These are phyloP conservation scores for Euphorbia lathyris DNA, from an alignment of 345 rosid species.

Conservation along the genomic window DNA sequence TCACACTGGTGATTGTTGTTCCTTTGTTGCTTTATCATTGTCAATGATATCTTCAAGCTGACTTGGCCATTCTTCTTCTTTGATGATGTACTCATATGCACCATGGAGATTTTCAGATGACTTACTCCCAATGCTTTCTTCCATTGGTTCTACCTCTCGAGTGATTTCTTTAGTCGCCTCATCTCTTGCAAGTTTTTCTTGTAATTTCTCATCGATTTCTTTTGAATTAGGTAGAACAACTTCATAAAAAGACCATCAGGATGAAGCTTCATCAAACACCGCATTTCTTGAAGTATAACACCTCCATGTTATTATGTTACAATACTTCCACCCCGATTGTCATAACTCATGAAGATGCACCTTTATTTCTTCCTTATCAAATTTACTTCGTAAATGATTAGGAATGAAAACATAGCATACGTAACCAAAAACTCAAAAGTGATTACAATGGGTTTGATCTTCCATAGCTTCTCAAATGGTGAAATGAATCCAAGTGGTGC, in stretches of 20 bases:
- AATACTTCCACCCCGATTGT: too few species aligned
- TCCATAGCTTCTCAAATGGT: too few species aligned
- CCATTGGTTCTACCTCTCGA: not conserved
- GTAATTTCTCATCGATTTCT: not conserved
- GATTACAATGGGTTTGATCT: not conserved
- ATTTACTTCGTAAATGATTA: too few species aligned
- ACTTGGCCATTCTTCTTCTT: not conserved
- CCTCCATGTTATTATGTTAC: too few species aligned
- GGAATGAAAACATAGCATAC: not conserved
- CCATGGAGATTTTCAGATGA: not conserved
- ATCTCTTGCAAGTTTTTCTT: too few species aligned
- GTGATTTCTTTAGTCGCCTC: not conserved
- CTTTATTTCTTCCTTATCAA: too few species aligned
- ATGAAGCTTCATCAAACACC: too few species aligned
- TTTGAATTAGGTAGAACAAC: not conserved
- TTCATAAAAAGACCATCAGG: not conserved
- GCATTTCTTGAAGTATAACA: too few species aligned
- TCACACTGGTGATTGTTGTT: not conserved
- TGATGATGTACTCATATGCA: not conserved
- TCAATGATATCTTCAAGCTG: not conserved
- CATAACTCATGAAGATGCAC: too few species aligned
- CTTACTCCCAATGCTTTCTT: not conserved
- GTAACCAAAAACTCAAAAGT: too few species aligned
- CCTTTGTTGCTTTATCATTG: not conserved
- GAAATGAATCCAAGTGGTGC: too few species aligned